These are phyloP conservation scores for Nicotiana otophora DNA, from an alignment of 257 asterid genomes.

Conservation along the genomic window DNA sequence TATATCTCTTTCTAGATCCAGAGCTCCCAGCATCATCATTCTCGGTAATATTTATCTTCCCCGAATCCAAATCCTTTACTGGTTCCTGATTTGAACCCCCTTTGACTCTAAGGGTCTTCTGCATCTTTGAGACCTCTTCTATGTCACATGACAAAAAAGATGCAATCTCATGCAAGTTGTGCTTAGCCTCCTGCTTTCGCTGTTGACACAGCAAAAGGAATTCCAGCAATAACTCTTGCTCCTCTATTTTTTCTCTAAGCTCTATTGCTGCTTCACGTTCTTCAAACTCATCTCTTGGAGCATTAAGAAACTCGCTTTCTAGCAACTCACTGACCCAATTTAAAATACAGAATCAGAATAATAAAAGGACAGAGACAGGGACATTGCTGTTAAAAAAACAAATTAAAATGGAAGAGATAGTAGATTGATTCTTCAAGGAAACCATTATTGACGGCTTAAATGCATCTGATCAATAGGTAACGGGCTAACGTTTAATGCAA, in stretches of 20 bases:
- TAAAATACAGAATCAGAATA: constrained; percentile 14
- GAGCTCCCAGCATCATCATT: constrained; percentile 55
- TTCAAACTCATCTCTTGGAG: constrained; percentile 67
- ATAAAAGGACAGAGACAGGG: neutral
- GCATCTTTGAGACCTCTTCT: constrained; percentile 68
- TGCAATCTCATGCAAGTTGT: constrained; percentile 53
- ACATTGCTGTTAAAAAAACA: neutral
- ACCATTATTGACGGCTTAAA: neutral
- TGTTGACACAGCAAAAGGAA: constrained; percentile 69
- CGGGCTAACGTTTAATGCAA: neutral
- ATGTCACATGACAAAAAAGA: constrained; percentile 69
- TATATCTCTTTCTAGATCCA: constrained; percentile 65
- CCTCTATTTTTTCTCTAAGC: constrained; percentile 77
- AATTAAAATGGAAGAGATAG: neutral
- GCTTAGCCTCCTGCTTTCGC: constrained; percentile 67
- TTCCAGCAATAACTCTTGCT: constrained; percentile 81
- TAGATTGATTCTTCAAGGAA: neutral
- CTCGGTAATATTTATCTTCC: constrained; percentile 27
- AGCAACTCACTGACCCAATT: constrained; percentile 55
- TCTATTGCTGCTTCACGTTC: constrained; percentile 81
- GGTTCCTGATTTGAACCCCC: constrained; percentile 39
- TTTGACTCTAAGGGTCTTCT: constrained; percentile 39
- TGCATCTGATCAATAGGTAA: neutral
- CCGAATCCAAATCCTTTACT: constrained; percentile 32
- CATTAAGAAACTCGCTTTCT: constrained; percentile 86